A percentile compares a stretch with the other conserved stretches of the same genome.
Conservation (phyloP, 306 rosid species). For the Rosa lucieae region DNA sequence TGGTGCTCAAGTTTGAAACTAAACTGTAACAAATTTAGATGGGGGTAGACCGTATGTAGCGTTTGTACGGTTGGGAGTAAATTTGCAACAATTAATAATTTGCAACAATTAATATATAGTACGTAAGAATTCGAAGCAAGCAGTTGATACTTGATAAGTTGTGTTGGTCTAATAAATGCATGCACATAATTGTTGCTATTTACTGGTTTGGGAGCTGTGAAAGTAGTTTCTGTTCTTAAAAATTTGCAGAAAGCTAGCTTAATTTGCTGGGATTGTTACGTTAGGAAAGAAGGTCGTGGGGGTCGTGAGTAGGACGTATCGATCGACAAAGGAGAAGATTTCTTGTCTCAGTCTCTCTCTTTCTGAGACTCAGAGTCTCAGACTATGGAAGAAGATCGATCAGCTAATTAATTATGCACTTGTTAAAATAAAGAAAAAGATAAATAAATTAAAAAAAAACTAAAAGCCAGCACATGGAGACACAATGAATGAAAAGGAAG, state of each 20-base stretch:
- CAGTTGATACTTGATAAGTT: background rate
- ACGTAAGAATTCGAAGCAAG: background rate
- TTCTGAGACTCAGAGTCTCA: constrained; percentile 15
- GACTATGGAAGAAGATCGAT: background rate
- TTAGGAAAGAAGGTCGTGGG: constrained; percentile 44
- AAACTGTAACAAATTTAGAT: constrained; percentile 17
- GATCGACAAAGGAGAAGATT: constrained; percentile 74
- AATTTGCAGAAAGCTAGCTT: background rate
- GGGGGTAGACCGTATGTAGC: constrained; percentile 11
- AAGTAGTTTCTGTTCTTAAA: background rate
- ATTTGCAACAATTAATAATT: background rate
- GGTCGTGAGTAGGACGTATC: constrained; percentile 97
- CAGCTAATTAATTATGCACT: background rate
- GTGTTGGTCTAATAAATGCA: constrained; percentile 10
- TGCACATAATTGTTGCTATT: background rate
- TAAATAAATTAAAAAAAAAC: background rate
- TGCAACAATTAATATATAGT: background rate
- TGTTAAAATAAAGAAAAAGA: background rate
- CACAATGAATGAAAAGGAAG: constrained; percentile 1
- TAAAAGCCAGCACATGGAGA: background rate
- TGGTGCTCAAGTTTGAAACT: constrained; percentile 1
- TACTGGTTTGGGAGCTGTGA: background rate
- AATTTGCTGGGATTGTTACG: background rate
- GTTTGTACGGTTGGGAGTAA: background rate
- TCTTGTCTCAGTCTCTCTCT: constrained; percentile 32